These are phyloP conservation scores for Rhinocladiella mackenziei DNA, from an alignment of 2,329 filamentous ascomycete species.

Conservation along the genomic window DNA sequence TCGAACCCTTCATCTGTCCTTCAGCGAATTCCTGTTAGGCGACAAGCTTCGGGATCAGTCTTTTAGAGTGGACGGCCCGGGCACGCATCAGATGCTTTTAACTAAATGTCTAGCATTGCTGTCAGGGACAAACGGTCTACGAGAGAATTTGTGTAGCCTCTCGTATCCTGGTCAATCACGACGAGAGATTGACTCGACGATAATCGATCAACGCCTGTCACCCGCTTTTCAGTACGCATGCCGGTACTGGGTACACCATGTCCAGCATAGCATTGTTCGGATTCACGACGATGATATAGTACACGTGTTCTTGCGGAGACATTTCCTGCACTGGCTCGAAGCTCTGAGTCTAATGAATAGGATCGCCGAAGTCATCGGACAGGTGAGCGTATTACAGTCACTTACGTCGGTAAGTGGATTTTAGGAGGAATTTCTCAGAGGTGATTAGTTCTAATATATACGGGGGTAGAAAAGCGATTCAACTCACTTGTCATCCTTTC, in stretches of 20 bases:
- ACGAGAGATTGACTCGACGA: slow-evolving; percentile 3
- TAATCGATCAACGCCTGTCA: slow-evolving; percentile 22
- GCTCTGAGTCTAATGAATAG: too few species aligned
- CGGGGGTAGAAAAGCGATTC: slow-evolving; percentile 12
- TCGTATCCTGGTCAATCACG: slow-evolving; percentile 12
- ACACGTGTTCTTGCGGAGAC: slow-evolving; percentile 19
- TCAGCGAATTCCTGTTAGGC: slow-evolving; percentile 15
- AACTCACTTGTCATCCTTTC: slow-evolving; percentile 25
- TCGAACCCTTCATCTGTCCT: slow-evolving; percentile 4
- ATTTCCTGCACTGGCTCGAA: too few species aligned
- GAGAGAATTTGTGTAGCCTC: slow-evolving; percentile 20
- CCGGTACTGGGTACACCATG: too few species aligned
- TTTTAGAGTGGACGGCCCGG: slow-evolving; percentile 8
- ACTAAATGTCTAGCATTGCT: slow-evolving; percentile 13
- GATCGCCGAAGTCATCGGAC: not conserved
- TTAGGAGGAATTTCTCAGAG: too few species aligned
- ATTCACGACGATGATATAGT: slow-evolving; percentile 3
- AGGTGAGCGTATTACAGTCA: not conserved
- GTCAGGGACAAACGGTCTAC: slow-evolving; percentile 6
- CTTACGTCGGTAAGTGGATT: not conserved
- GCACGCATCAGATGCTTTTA: slow-evolving; percentile 3
- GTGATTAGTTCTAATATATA: not conserved
- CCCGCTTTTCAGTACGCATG: slow-evolving; percentile 32
- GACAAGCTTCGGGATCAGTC: slow-evolving; percentile 8
- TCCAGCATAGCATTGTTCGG: not conserved